phyloP scores from a whole-genome alignment of 2,329 filamentous ascomycete genomes.

The Pestalotiopsis sp. region DNA sequence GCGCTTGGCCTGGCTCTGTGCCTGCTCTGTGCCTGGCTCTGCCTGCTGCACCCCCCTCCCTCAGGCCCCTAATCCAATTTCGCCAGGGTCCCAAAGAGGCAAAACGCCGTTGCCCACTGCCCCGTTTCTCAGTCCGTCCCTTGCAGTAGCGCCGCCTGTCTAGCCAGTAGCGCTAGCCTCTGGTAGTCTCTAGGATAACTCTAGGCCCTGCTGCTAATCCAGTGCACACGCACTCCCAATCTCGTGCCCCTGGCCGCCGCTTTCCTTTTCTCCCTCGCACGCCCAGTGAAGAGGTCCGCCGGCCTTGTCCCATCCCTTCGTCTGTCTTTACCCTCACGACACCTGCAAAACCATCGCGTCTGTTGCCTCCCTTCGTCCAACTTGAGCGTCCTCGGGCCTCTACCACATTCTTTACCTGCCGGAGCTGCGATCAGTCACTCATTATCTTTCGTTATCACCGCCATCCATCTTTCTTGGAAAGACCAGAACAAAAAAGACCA shows the following conservation, averaged over 20 bases:
- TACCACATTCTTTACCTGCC: constrained; percentile 18
- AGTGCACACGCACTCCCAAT: constrained; percentile 12
- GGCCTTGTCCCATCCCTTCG: constrained; percentile 12
- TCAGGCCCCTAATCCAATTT: constrained; percentile 2
- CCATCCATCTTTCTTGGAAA: neutral
- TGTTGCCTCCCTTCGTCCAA: constrained; percentile 13
- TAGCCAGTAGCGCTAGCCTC: neutral
- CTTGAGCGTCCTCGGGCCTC: constrained; percentile 19
- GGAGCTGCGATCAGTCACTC: constrained; percentile 15
- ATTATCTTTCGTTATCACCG: constrained; percentile 1
- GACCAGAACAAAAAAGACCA: neutral
- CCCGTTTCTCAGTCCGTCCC: constrained; percentile 4
- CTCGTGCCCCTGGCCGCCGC: neutral
- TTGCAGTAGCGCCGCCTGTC: constrained; percentile 12
- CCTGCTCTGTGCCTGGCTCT: neutral
- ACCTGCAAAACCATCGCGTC: constrained; percentile 10
- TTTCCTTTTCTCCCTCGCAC: constrained; percentile 14
- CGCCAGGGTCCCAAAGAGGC: constrained; percentile 1
- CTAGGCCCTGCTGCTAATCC: neutral
- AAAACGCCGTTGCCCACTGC: constrained; percentile 4
- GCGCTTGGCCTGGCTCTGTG: neutral
- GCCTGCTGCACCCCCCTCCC: neutral
- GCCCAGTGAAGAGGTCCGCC: neutral
- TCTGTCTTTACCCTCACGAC: constrained; percentile 6
- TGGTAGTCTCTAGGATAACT: neutral